Base-by-base conservation (phyloP, 2,329 filamentous ascomycete species). In the Cladobotryum protrusum region DNA sequence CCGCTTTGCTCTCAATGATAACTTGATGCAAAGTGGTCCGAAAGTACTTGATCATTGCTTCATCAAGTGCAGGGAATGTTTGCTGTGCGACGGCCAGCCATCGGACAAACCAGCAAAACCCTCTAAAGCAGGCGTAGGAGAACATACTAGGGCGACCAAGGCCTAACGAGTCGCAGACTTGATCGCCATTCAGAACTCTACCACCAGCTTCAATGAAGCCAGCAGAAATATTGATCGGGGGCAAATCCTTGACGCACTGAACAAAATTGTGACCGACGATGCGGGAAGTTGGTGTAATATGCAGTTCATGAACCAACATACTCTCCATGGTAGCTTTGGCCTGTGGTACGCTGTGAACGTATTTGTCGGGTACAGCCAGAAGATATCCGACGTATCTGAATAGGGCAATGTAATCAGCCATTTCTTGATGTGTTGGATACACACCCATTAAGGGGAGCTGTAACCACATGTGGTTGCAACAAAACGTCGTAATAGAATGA, bases 371-470 rank as follows among this genome's bases (percentile, higher is more conserved):
- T 0, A 62, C 60, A 5, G 56, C 65, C 5, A 67, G 52, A 1
- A 68, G 50, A 49, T 68, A 60, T 1, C 56, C 62, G 2, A 67
- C 49, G 34, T 64, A 67, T 14, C 66, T 56, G 40, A 56, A 87
- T 0, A 87, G 66, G 0, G 83, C 82, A 37, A 84, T 74, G 57
- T 85, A 86, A 55, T 86, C 83, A 9, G 65, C 64, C 1, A 76
- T 77, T 55, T 86, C 83, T 52, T 79, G 76, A 34, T 73, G 55
- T 1, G 71, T 71, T 8, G 82, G 69, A 52, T 72, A 80, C 37
- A 87, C 76, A 0, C 83, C 83, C 65, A 85, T 82, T 2, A 77
- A 72, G 0, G 83, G 84, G 2, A 86, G 71, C 42, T 76, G 76
- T 1, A 84, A 61, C 74, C 76, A 86, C 54, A 85, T 75, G 24